Evolutionary conservation across 2,329 filamentous ascomycete species (phyloP).

Genomic region (Ambrosiella beaveri): DNA sequence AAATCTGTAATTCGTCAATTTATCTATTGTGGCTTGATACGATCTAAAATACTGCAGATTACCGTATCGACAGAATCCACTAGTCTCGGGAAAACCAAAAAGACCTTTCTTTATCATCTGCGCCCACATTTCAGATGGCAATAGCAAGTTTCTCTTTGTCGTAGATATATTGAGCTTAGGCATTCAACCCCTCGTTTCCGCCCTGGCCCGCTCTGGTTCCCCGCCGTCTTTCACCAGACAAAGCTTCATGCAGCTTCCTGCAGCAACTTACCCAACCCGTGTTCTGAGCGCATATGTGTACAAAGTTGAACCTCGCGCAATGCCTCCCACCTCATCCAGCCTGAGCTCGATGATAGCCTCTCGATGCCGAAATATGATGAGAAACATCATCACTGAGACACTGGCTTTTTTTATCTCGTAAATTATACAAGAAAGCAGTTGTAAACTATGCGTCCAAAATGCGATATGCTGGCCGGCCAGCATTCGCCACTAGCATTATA

Average conservation of each 20-base stretch:
- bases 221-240: neutral
- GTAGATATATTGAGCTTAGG: neutral
- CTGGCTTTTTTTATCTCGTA: too few relatives aligned
- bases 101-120: neutral
- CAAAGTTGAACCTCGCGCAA: neutral
- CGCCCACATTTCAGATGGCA: neutral
- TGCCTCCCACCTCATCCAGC: neutral
- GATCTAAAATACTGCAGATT: neutral
- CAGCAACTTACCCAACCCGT: constrained; percentile 1
- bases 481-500: neutral
- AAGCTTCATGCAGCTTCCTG: neutral
- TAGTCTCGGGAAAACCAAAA: neutral
- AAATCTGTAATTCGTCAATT: neutral
- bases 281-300: neutral
- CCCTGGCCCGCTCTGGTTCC: neutral
- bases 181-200: neutral
- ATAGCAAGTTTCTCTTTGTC: neutral
- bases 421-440: too few relatives aligned
- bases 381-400: too few relatives aligned
- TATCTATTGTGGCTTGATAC: neutral
- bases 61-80: neutral
- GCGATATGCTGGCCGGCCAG: too few relatives aligned
- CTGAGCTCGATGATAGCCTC: neutral
- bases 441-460: too few relatives aligned
- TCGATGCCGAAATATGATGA: too few relatives aligned